Evolutionary conservation across 352 stramenopile genomes (phyloP).

Genomic region (Phytophthora tentaculata): DNA sequence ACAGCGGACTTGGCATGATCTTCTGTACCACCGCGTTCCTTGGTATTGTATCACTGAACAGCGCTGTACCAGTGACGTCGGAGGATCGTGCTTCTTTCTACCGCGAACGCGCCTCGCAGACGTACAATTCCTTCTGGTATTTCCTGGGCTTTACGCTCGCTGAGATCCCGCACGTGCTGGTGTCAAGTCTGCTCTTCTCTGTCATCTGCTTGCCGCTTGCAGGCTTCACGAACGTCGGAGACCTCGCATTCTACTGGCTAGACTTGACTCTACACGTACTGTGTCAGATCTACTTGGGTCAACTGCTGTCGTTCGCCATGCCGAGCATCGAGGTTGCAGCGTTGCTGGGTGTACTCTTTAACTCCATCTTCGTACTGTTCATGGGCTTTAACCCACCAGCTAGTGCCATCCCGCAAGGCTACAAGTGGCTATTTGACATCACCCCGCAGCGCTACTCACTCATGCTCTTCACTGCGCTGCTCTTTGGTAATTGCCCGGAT

Average conservation of each 20-base stretch:
- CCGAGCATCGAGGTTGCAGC: constrained; percentile 44
- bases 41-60: constrained; percentile 74
- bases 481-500: constrained; percentile 40
- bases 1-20: constrained; percentile 68
- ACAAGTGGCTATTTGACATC: constrained; percentile 48
- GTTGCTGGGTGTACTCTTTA: constrained; percentile 45
- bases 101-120: constrained; percentile 78
- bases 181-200: constrained; percentile 41
- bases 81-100: constrained; percentile 89
- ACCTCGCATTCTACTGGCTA: constrained; percentile 42
- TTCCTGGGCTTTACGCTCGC: constrained; percentile 66
- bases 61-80: constrained; percentile 70
- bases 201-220: constrained; percentile 42
- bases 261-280: constrained; percentile 43
- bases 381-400: constrained; percentile 54
- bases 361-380: constrained; percentile 62
- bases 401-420: constrained; percentile 34
- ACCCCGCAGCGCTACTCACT: constrained; percentile 43
- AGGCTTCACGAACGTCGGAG: constrained; percentile 32
- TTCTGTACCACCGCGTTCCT: constrained; percentile 86
- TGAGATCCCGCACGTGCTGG: constrained; percentile 63
- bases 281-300: constrained; percentile 49
- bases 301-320: constrained; percentile 43
- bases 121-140: constrained; percentile 78
- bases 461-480: constrained; percentile 32